Percentiles rank a stretch among this genome's conserved stretches.
phyloP scores from a whole-genome alignment of 1,284 basidiomycete genomes.

The Dichomitus squalens region DNA sequence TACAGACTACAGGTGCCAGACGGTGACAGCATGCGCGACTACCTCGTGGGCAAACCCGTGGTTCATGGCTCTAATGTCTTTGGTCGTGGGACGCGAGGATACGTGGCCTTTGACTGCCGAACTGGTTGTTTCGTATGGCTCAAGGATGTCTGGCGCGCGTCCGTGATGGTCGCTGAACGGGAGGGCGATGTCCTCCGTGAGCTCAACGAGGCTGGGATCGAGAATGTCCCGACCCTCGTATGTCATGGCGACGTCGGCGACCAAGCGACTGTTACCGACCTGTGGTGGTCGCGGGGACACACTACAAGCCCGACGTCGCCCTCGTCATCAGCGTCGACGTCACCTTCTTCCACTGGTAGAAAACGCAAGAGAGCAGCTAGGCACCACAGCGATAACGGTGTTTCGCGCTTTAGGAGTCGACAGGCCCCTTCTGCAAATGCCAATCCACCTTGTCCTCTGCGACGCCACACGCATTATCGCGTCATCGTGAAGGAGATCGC shows the following conservation, averaged over 20 bases:
- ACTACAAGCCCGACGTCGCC: too few relatives aligned
- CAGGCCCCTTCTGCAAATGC: too few relatives aligned
- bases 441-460: slow-evolving; percentile 3
- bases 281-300: not conserved
- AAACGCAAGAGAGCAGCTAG: not conserved
- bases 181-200: not conserved
- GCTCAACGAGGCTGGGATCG: not conserved
- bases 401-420: not conserved
- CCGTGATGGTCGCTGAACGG: not conserved
- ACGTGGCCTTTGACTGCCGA: not conserved
- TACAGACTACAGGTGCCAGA: not conserved
- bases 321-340: not conserved
- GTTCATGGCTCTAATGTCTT: not conserved
- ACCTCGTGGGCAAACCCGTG: not conserved
- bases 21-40: not conserved
- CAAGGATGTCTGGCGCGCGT: slow-evolving; percentile 6
- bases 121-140: not conserved
- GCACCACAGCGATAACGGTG: not conserved
- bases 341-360: not conserved
- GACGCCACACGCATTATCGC: slow-evolving; percentile 9
- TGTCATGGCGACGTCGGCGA: slow-evolving; percentile 1
- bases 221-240: not conserved
- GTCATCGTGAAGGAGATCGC: slow-evolving; percentile 4
- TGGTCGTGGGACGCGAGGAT: slow-evolving; percentile 1
- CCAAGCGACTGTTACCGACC: not conserved